Conservation (phyloP, 768 basidiomycete genomes). For the Lentinula raphanica region DNA sequence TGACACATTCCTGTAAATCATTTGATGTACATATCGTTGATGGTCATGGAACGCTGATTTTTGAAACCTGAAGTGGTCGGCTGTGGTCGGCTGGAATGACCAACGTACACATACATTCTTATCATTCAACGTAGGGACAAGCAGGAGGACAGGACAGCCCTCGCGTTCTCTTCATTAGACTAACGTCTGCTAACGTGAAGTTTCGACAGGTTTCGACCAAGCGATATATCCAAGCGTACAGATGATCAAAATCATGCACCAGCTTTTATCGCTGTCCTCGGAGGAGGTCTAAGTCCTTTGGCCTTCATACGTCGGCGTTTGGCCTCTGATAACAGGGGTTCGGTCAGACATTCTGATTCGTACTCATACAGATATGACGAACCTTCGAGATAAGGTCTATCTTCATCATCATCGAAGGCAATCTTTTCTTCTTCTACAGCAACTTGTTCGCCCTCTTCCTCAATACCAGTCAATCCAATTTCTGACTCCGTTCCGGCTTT, state of each 20-base stretch:
- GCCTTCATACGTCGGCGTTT: constrained; percentile 74
- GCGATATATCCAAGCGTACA: no score
- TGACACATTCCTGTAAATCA: no score
- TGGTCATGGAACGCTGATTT: no score
- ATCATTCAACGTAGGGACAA: no score
- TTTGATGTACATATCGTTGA: no score
- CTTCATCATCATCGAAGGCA: constrained; percentile 72
- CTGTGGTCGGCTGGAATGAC: no score
- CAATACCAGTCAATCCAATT: constrained; percentile 25
- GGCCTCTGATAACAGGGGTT: constrained; percentile 42
- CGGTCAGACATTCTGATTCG: constrained; percentile 6
- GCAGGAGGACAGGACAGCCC: no score
- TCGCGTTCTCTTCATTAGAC: no score
- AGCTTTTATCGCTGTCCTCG: constrained; percentile 35
- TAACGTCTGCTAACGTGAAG: no score
- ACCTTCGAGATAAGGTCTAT: constrained; percentile 77
- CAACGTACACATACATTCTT: no score
- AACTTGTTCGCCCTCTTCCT: constrained; percentile 24
- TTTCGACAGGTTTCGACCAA: no score
- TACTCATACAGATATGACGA: constrained; percentile 24
- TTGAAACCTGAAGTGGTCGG: no score
- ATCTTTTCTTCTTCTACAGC: constrained; percentile 35
- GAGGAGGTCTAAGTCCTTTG: constrained; percentile 64
- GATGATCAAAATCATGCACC: constrained; percentile 9
- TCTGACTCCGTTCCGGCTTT: constrained; percentile 22